A percentile compares a stretch with the other conserved stretches of the same genome.
phyloP scores from a whole-genome alignment of 352 stramenopile species.

The Globisporangium cystogenes region DNA sequence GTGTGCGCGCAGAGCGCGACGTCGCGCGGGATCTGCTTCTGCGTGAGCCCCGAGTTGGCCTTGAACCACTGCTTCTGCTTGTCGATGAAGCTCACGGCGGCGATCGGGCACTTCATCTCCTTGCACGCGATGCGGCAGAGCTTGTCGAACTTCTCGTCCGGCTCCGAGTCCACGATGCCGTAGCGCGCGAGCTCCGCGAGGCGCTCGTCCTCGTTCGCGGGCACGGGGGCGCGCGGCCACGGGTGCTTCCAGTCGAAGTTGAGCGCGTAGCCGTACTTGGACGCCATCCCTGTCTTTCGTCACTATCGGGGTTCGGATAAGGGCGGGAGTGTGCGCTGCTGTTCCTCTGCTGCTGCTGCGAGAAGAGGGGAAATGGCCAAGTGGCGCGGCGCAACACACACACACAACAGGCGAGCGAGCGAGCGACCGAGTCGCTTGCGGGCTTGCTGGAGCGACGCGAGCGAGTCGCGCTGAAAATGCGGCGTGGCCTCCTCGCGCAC shows the following conservation, averaged over 20 bases:
- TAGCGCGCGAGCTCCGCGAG: conserved; percentile 61
- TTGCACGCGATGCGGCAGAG: conserved; percentile 85
- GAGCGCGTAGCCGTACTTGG: conserved; percentile 70
- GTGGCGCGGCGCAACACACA: not conserved
- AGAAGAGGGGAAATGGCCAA: not conserved
- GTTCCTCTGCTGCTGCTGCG: not conserved
- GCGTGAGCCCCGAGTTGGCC: conserved; percentile 76
- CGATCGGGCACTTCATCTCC: conserved; percentile 86
- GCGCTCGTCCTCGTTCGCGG: conserved; percentile 65
- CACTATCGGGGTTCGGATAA: not conserved
- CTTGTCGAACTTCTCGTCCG: conserved; percentile 85
- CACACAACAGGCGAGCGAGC: not conserved
- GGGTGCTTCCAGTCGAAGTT: conserved; percentile 86
- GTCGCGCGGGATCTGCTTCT: conserved; percentile 79
- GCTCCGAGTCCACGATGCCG: conserved; percentile 76
- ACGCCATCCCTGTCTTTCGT: conserved; percentile 2
- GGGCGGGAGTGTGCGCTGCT: not conserved
- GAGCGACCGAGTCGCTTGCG: not conserved
- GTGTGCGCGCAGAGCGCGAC: conserved; percentile 81
- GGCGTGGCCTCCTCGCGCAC: not conserved
- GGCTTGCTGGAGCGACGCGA: too few relatives aligned
- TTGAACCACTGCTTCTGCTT: conserved; percentile 88
- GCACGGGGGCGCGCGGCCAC: conserved; percentile 66
- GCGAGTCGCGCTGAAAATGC: too few relatives aligned
- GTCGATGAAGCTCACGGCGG: conserved; percentile 83